Conservation (phyloP, 1,284 basidiomycete species). For the Schizopora paradoxa region DNA sequence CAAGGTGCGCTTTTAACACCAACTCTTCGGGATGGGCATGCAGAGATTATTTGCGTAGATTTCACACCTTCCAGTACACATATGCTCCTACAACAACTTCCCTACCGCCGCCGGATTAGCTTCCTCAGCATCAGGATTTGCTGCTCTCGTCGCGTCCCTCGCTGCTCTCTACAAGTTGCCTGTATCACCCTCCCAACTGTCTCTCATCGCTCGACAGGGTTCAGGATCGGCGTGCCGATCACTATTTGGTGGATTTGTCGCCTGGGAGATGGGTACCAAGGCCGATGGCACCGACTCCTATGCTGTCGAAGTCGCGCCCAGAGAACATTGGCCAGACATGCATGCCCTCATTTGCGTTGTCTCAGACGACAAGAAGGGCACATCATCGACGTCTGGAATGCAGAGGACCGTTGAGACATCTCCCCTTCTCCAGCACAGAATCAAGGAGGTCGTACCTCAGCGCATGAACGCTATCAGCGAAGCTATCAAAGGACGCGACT, state of each 20-base stretch:
- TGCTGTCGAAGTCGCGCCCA: slow-evolving; percentile 84
- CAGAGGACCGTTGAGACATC: slow-evolving; percentile 95
- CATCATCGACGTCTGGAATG: slow-evolving; percentile 94
- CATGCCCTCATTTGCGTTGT: slow-evolving; percentile 98
- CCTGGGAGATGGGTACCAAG: slow-evolving; percentile 81
- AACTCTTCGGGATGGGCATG: no score
- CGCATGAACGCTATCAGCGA: slow-evolving; percentile 80
- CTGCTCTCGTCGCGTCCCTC: slow-evolving; percentile 89
- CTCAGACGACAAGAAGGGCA: slow-evolving; percentile 95
- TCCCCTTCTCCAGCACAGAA: slow-evolving; percentile 83
- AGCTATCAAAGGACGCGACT: slow-evolving; percentile 81
- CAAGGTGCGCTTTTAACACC: slow-evolving; percentile 45
- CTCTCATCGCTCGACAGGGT: slow-evolving; percentile 92
- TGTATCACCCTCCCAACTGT: slow-evolving; percentile 64
- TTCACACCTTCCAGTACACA: slow-evolving; percentile 72
- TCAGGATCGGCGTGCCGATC: slow-evolving; percentile 97
- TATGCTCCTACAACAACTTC: slow-evolving; percentile 97
- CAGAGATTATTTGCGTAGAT: slow-evolving; percentile 59
- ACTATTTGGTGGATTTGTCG: slow-evolving; percentile 95
- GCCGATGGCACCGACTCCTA: slow-evolving; percentile 81
- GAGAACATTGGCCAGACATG: slow-evolving; percentile 90
- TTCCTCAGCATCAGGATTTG: slow-evolving; percentile 95
- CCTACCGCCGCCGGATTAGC: slow-evolving; percentile 97
- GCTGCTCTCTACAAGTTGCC: slow-evolving; percentile 83
- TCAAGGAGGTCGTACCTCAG: slow-evolving; percentile 80